These are phyloP conservation scores for Fraxinus latifolia DNA, from an alignment of 305 asterid species.

Conservation along the genomic window DNA sequence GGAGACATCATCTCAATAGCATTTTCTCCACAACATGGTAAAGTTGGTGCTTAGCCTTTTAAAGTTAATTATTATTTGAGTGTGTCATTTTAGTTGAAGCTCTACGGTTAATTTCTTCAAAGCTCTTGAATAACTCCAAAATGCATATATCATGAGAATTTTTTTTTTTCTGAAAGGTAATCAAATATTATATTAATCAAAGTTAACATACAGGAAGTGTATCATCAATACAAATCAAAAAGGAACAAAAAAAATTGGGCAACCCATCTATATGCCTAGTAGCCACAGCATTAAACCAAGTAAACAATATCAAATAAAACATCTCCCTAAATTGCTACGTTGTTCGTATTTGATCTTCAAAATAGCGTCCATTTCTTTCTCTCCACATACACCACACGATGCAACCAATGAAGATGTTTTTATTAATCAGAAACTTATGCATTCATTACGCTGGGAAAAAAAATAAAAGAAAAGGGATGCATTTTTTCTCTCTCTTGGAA, in stretches of 20 bases:
- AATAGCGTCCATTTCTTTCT: no score
- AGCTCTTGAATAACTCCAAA: neutral
- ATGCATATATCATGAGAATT: neutral
- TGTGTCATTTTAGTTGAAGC: neutral
- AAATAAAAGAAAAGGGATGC: neutral
- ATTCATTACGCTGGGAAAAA: neutral
- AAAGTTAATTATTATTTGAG: neutral
- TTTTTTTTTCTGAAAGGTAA: no score
- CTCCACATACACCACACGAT: no score
- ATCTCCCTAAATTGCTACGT: no score
- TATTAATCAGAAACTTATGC: conserved; percentile 5
- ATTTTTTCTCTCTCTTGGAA: conserved; percentile 10
- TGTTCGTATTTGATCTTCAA: no score
- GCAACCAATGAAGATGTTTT: conserved; percentile 12
- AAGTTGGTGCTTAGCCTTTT: conserved; percentile 23
- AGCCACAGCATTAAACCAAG: no score
- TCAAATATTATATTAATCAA: no score
- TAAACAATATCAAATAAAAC: no score
- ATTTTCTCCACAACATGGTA: conserved; percentile 86
- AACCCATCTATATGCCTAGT: no score
- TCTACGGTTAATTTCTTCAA: neutral
- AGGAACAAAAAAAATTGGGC: no score
- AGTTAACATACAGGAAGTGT: no score
- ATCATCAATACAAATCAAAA: no score
- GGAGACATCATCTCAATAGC: conserved; percentile 92